Percentiles rank a stretch among this genome's conserved stretches.
Evolutionary conservation across 208 protist species (phyloP).

Genomic region (Jaenimonas drosophilae): DNA sequence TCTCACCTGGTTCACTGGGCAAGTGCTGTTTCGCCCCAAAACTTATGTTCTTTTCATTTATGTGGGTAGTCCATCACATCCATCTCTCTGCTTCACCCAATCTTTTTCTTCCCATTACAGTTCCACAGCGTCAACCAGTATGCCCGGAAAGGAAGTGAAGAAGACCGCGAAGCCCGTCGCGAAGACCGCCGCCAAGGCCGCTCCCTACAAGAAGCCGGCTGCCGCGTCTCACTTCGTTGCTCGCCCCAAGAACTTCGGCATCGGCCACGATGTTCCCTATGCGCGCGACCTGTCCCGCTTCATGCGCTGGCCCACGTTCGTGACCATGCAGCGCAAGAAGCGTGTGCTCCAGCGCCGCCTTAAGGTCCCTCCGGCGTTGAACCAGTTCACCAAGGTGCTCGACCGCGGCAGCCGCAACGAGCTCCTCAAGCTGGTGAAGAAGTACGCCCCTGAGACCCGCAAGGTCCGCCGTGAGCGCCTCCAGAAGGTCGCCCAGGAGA

Average conservation of each 20-base stretch:
- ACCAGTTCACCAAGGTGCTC: constrained; percentile 90
- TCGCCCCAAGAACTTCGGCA: constrained; percentile 85
- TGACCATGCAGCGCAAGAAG: constrained; percentile 98
- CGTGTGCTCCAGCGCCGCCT: constrained; percentile 96
- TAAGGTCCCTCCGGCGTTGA: constrained; percentile 91
- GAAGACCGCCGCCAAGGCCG: constrained; percentile 40
- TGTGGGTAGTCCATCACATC: not conserved
- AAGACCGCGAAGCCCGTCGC: constrained; percentile 45
- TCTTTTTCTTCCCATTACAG: constrained; percentile 7
- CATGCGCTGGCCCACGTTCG: constrained; percentile 98
- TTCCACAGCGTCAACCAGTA: constrained; percentile 9
- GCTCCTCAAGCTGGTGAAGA: constrained; percentile 97
- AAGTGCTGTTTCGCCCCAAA: not conserved
- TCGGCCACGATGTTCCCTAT: constrained; percentile 92
- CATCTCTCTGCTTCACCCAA: not conserved
- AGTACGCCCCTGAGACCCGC: constrained; percentile 96
- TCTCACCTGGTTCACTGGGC: not conserved
- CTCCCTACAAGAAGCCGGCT: constrained; percentile 71
- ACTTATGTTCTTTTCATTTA: constrained; percentile 2
- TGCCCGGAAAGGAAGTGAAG: constrained; percentile 86
- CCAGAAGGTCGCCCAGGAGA: constrained; percentile 85
- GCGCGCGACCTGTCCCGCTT: constrained; percentile 95
- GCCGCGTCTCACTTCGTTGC: constrained; percentile 53
- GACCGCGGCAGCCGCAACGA: constrained; percentile 93
- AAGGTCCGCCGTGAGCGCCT: constrained; percentile 95